Evolutionary conservation across 805 yeast genomes (phyloP), one percentile per base, ranked within the genome.

Genomic region (Ogataea parapolymorpha): DNA sequence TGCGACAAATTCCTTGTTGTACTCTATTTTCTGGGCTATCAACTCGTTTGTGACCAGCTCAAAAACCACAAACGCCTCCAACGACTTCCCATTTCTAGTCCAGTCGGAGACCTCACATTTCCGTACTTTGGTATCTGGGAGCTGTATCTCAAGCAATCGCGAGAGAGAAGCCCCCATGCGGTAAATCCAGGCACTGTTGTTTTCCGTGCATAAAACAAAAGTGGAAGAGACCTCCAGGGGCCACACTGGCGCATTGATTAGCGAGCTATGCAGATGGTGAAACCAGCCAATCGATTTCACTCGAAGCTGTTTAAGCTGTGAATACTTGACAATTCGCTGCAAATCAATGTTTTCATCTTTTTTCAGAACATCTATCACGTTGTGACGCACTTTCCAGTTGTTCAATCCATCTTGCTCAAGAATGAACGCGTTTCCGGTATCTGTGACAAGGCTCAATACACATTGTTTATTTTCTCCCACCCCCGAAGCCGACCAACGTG

Each of bases 251-350:
- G 35, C 13, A 7, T 18, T 23, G 1, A 39, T n/a, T 16, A 18
- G 14, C 4, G 32, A 10, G 8, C 10, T 10, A 11, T 42, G 26
- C 9, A 42, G 23, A 3, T 39, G 42, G 16, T 42, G 35, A 15
- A 45, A 37, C 54, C 59, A 52, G 11, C 39, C 54, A 26, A 57
- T 43, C 11, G 58, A 50, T 25, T 54, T 58, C n/a, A 56, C 39
- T 32, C 62, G 45, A 12, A 59, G 37, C 29, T 31, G 28, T 27
- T 36, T 29, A 13, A 57, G 26, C 28, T 50, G 43, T 2, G 44
- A 32, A n/a, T 23, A 36, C 6, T 30, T 41, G 14, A 56, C 35
- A 4, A 54, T 18, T 20, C 39, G 48, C 5, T 35, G 23, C 15
- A 44, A n/a, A 28, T 51, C 32, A 3, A 59, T 37, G 10, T 45